Evolutionary conservation across 2,329 filamentous ascomycete species (phyloP).

Genomic region (Aspergillus tamarii): DNA sequence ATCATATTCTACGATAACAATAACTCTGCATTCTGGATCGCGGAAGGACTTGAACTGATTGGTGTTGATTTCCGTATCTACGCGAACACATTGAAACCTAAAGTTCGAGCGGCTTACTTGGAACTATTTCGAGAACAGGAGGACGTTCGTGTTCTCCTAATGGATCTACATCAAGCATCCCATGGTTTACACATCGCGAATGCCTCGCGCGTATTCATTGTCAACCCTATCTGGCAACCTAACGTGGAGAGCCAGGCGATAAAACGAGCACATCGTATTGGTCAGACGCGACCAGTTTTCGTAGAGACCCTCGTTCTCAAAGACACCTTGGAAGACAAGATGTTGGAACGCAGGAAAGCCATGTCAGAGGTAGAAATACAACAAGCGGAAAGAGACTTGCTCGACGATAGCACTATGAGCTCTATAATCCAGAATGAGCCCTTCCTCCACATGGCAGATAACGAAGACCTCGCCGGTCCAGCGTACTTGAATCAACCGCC

Average conservation of each 20-base stretch:
- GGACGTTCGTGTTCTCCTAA: constrained; percentile 76
- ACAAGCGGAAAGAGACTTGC: constrained; percentile 57
- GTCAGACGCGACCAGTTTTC: constrained; percentile 74
- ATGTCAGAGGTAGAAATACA: constrained; percentile 70
- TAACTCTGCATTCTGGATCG: constrained; percentile 83
- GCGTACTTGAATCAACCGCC: constrained; percentile 34
- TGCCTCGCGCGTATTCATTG: constrained; percentile 84
- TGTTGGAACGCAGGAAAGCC: constrained; percentile 70
- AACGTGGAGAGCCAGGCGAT: constrained; percentile 87
- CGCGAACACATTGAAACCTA: constrained; percentile 58
- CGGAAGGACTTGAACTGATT: constrained; percentile 76
- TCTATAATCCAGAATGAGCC: constrained; percentile 62
- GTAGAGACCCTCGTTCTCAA: constrained; percentile 85
- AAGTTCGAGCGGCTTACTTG: constrained; percentile 73
- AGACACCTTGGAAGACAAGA: constrained; percentile 81
- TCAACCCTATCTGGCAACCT: constrained; percentile 84
- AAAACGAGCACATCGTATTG: constrained; percentile 85
- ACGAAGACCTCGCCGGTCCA: constrained; percentile 30
- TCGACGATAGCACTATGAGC: constrained; percentile 62
- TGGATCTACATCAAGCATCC: constrained; percentile 88
- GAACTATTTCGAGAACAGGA: constrained; percentile 73
- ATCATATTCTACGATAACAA: constrained; percentile 91
- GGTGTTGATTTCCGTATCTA: constrained; percentile 65
- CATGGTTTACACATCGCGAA: constrained; percentile 83
- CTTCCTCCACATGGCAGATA: constrained; percentile 47